phyloP scores from a whole-genome alignment of 192 early-diverging fungal species.

The Mycoemilia scoparia region DNA sequence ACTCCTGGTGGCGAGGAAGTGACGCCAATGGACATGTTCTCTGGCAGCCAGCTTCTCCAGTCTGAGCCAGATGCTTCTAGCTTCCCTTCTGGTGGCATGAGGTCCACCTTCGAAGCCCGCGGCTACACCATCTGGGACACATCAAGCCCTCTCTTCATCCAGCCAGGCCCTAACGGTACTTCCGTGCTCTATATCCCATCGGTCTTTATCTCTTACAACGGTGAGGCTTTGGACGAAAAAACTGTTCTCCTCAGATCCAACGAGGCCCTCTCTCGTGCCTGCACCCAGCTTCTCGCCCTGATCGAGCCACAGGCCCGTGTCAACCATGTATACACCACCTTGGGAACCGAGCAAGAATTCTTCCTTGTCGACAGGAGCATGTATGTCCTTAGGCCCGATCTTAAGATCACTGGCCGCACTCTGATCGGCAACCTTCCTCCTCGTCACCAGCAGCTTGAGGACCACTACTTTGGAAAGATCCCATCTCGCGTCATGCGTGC shows the following conservation, averaged over 20 bases:
- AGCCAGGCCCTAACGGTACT: conserved; percentile 79
- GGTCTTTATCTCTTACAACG: conserved; percentile 98
- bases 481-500: conserved; percentile 78
- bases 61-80: conserved; percentile 98
- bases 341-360: conserved; percentile 98
- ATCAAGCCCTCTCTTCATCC: conserved; percentile 85
- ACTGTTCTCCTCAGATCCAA: conserved; percentile 87
- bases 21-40: conserved; percentile 85
- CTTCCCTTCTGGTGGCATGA: conserved; percentile 96
- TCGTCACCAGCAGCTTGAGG: conserved; percentile 97
- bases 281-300: conserved; percentile 59
- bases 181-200: conserved; percentile 91
- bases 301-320: conserved; percentile 47
- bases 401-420: conserved; percentile 92
- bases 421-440: conserved; percentile 86
- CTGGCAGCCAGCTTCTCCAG: conserved; percentile 91
- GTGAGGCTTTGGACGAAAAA: conserved; percentile 97
- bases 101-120: conserved; percentile 95
- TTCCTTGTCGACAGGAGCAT: conserved; percentile 93
- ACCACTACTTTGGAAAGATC: conserved; percentile 99
- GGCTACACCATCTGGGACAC: conserved; percentile 99
- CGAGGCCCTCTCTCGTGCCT: conserved; percentile 65
- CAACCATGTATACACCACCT: conserved; percentile 73
- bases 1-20: conserved; percentile 69
- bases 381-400: conserved; percentile 84